A percentile compares a stretch with the other conserved stretches of the same genome.
Conservation (phyloP, 176 grass and related monocot genomes). For the Paspalum notatum region DNA sequence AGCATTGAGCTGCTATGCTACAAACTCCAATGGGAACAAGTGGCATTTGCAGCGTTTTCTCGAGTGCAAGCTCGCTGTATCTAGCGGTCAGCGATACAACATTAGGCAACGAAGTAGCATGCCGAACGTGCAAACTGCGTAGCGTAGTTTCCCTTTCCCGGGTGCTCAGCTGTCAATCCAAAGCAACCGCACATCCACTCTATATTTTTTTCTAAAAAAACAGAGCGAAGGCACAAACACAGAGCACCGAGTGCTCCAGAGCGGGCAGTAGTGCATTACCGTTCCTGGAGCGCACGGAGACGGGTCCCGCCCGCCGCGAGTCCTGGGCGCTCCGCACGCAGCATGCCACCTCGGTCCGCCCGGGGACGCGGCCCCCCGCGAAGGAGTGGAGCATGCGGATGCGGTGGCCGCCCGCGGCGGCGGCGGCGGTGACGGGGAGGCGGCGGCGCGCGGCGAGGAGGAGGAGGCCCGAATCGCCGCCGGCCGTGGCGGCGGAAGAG, state of each 20-base stretch:
- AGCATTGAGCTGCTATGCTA: not conserved
- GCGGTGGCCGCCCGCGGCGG: not conserved
- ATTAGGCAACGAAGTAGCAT: not conserved
- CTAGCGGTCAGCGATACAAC: not conserved
- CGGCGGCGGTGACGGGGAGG: not conserved
- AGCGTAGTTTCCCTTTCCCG: not conserved
- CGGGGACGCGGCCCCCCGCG: not conserved
- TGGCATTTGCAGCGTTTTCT: not conserved
- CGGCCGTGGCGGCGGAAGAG: conserved; percentile 27
- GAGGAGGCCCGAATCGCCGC: conserved; percentile 33
- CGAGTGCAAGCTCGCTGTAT: not conserved
- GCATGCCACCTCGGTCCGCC: conserved; percentile 26
- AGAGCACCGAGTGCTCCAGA: not conserved
- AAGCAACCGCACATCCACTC: not conserved
- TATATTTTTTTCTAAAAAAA: too few relatives aligned
- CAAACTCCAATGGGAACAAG: not conserved
- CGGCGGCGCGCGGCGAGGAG: conserved; percentile 40
- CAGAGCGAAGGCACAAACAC: not conserved
- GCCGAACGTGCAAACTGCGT: not conserved
- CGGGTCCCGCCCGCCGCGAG: conserved; percentile 10
- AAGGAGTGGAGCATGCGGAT: conserved; percentile 37
- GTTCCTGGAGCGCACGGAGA: conserved; percentile 35
- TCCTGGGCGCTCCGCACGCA: conserved; percentile 36
- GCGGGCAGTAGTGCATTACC: conserved; percentile 24
- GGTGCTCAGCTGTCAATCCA: not conserved